Evolutionary conservation across 176 grass and related monocot species (phyloP), one percentile per base, ranked within the genome.

Genomic region (Zoysia japonica): DNA sequence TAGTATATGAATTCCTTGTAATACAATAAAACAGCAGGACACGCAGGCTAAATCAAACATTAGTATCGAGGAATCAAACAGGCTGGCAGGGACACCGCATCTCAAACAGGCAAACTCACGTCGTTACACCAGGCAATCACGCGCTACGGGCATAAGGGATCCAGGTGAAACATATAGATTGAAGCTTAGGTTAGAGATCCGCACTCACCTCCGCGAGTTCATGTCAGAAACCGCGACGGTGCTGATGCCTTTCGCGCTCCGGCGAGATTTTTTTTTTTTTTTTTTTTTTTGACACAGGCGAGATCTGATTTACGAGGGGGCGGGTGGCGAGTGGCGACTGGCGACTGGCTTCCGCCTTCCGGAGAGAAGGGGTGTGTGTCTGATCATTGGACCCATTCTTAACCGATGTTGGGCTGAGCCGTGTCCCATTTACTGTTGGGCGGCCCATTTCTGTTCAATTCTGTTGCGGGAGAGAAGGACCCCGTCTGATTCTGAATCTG

Each of bases 171-270:
- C 28, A 28, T 28, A 28, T 28, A 28, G 46, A 16, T 47, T 7
- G 8, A 47, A 47, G 6, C 8, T 5, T 47, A 47, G 75, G 35
- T 67, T 13, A 3, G 72, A 53, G 77, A 79, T 79, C 64, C 64
- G 13, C 38, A 66, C 63, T 54, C 49, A 79, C 77, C 77, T 79
- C 50, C 77, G 68, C 16, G 64, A 79, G n/a, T 68, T 79, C 77
- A 68, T 79, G 3, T 38, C 9, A 63, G 28, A 37, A 65, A 36
- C 6, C 0, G 2, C 44, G 72, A 35, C 13, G 45, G 2, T 4
- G 45, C 28, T 19, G 19, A 19, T 28, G 10, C 53, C 53, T 56
- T 14, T 5, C 53, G 5, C 1, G 45, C 45, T 47, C 45, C 45
- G 45, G 45, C 45, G 45, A 47, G 45, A 4, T 0, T 45, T 45